phyloP scores from a whole-genome alignment of 73 alveolate species.

The Paramecium primaurelia region DNA sequence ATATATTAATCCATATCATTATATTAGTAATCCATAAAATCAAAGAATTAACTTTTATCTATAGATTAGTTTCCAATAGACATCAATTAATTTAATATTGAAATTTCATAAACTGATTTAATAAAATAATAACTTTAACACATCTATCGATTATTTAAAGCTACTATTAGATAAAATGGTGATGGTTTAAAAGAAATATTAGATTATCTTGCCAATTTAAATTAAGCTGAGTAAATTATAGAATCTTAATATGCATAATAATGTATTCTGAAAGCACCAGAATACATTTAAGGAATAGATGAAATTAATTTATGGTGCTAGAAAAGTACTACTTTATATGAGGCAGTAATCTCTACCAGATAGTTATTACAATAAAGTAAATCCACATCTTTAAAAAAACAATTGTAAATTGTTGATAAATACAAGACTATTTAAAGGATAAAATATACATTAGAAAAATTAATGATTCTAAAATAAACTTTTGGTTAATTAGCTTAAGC shows the following conservation, averaged over 20 bases:
- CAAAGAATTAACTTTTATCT: neutral
- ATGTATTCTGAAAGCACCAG: neutral
- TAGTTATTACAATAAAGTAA: neutral
- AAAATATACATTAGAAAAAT: slow-evolving; percentile 12
- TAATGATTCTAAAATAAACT: slow-evolving; percentile 12
- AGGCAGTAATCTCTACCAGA: neutral
- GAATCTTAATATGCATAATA: neutral
- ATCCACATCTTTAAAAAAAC: neutral
- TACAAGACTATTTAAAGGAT: slow-evolving; percentile 10
- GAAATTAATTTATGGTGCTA: neutral
- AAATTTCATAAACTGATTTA: neutral
- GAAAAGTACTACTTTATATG: neutral
- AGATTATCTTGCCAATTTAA: neutral
- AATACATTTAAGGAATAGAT: neutral
- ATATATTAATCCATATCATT: neutral
- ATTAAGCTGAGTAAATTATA: neutral
- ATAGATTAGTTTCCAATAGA: neutral
- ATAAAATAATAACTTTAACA: neutral
- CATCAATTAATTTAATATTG: neutral
- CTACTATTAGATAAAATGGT: neutral
- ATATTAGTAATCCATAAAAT: neutral
- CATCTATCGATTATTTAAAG: neutral
- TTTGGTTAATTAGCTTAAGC: slow-evolving; percentile 1
- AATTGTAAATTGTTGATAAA: slow-evolving; percentile 13
- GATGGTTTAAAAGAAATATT: neutral